Evolutionary conservation across 371 early-diverging fungal genomes (phyloP).

Genomic region (Mortierella sp.): DNA sequence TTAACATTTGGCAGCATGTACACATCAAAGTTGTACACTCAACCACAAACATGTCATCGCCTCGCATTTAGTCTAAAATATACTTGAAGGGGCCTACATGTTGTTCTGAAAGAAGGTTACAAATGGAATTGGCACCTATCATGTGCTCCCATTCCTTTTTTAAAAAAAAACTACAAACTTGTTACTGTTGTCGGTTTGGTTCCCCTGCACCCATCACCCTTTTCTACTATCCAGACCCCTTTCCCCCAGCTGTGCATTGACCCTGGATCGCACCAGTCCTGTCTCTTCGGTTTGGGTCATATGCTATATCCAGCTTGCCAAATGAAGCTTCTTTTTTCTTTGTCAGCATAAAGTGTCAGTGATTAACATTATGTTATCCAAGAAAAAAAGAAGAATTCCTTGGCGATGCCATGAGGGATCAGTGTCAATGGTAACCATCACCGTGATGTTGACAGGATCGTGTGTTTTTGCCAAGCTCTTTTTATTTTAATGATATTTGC

Average conservation of each 20-base stretch:
- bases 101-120: constrained; percentile 3
- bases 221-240: not conserved
- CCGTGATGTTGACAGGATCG: too few relatives aligned
- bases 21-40: not conserved
- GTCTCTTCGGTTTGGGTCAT: not conserved
- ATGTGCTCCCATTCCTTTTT: not conserved
- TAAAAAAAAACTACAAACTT: not conserved
- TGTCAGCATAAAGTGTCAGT: constrained; percentile 8
- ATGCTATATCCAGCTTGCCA: not conserved
- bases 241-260: not conserved
- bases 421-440: too few relatives aligned
- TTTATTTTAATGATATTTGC: too few relatives aligned
- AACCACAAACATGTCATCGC: not conserved
- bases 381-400: too few relatives aligned
- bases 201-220: not conserved
- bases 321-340: not conserved
- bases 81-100: not conserved
- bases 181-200: not conserved
- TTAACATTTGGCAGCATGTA: not conserved
- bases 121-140: not conserved
- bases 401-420: too few relatives aligned
- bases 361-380: too few relatives aligned
- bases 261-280: not conserved
- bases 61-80: not conserved
- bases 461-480: too few relatives aligned